Base-by-base conservation (phyloP, 208 protist genomes). In the Wallacemonas sp. region DNA sequence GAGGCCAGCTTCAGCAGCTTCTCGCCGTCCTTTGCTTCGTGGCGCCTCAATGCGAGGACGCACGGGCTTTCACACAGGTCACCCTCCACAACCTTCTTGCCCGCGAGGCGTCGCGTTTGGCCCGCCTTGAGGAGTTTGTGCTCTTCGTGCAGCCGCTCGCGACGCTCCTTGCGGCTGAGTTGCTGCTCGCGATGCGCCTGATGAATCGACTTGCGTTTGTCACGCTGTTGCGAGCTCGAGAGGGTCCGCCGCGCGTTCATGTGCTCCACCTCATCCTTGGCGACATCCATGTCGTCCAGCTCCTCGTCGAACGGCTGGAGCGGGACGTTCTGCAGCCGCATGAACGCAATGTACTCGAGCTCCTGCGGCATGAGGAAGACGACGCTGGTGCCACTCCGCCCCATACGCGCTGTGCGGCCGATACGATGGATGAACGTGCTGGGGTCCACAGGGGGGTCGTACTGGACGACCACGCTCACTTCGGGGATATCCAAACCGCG, bases 391-490 rank as follows among this genome's bases (percentile, higher is more conserved):
- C 98, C 98, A 5, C 70, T 71, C 14, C 95, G 87, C 26, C 97
- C 98, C 82, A 99, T 91, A 27, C 98, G 92, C 2, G 98, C 98
- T 6, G 98, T 99, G 57, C 98, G 87, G 19, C 98, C 98, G 34
- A 98, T 97, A 55, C 97, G 91, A 74, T 99, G 98, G 33, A 99
- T 97, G 69, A 99, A 99, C 19, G 97, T 96, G 65, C 79, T 82
- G 14, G 93, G 90, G 49, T 98, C 93, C 1, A 91, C 81, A 19
- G 98, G 98, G 19, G 98, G 90, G 76, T 99, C 98, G 74, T 97
- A 99, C 90, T 99, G 98, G 38, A 99, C 72, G 16, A 99, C 98
- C 43, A 92, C 89, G 46, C 93, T 83, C 19, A 99, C 91, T 32
- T 83, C 84, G 2, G 97, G 96, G 27, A 99, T 94, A 78, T 99